Base-by-base conservation (phyloP, 2,329 filamentous ascomycete species). In the Phyllosticta paracitricarpa region DNA sequence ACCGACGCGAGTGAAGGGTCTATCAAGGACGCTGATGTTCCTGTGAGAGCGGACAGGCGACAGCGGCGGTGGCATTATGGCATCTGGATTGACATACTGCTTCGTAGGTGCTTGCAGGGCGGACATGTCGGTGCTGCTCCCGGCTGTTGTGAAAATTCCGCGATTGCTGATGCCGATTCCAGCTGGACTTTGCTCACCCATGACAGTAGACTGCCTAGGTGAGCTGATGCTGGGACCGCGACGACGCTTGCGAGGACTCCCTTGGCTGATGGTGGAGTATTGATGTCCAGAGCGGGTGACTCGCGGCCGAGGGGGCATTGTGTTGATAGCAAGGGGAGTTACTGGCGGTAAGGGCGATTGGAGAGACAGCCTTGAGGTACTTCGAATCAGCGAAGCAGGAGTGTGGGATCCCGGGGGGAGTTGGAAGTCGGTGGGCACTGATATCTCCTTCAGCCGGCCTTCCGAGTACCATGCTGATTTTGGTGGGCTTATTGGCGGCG, bases 151-250 rank as follows among this genome's bases (percentile, higher is more conserved):
- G 35, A 63, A 62, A 3, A 62, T 40, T n/a, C 62, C 62, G 28
- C 62, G 62, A 2, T 54, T 33, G 2, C 56, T 58, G 48, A 63
- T 57, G 7, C 62, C 62, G 14, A 63, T 26, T 5, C 54, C 22
- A 24, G 51, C 8, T 56, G 54, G 7, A 24, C 26, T 17, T 52
- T 52, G 35, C 56, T 25, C 14, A 51, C 33, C 12, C 25, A 25
- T 26, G 24, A 12, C 14, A 10, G 6, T n/a, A 26, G 51, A 40
- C 2, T 28, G 12, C 10, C 14, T 51, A 10, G n/a, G 33, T 26
- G 9, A 56, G 52, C 17, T 53, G 51, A 25, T 33, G 57, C 28
- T 56, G 51, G 40, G n/a, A 2, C 12, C 12, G n/a, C 25, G 40
- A n/a, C 30, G 19, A 35, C 28, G 40, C 54, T 57, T 57, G 17